Conservation (phyloP, 73 alveolate genomes). For the Tetrahymena borealis region DNA sequence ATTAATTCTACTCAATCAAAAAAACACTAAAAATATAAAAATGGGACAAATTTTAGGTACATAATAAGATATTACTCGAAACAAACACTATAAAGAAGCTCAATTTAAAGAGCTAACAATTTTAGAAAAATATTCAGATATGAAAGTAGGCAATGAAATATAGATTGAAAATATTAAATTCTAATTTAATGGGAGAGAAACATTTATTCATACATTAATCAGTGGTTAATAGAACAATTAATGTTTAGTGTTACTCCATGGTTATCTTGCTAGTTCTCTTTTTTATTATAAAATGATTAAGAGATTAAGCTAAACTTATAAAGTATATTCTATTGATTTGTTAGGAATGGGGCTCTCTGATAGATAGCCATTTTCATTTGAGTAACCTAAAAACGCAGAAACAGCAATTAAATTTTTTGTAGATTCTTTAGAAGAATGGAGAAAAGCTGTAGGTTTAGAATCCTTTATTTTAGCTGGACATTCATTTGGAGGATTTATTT, state of each 20-base stretch:
- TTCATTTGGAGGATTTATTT: conserved; percentile 69
- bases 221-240: background rate
- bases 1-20: too few relatives aligned
- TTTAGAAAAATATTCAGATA: background rate
- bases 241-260: background rate
- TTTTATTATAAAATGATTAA: conserved; percentile 12
- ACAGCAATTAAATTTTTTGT: conserved; percentile 57
- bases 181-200: background rate
- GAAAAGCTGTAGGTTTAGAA: conserved; percentile 36
- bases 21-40: too few relatives aligned
- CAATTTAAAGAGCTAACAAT: background rate
- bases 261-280: background rate
- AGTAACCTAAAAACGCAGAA: conserved; percentile 27
- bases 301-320: conserved; percentile 27
- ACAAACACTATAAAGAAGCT: background rate
- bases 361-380: conserved; percentile 21
- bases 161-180: background rate
- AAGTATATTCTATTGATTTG: conserved; percentile 51
- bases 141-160: background rate
- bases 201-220: background rate
- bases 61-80: background rate
- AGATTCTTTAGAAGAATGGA: conserved; percentile 59
- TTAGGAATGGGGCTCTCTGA: conserved; percentile 66
- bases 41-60: background rate
- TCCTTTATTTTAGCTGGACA: conserved; percentile 62